Conservation (phyloP, 768 basidiomycete species). For the Naematelia aurantialba region DNA sequence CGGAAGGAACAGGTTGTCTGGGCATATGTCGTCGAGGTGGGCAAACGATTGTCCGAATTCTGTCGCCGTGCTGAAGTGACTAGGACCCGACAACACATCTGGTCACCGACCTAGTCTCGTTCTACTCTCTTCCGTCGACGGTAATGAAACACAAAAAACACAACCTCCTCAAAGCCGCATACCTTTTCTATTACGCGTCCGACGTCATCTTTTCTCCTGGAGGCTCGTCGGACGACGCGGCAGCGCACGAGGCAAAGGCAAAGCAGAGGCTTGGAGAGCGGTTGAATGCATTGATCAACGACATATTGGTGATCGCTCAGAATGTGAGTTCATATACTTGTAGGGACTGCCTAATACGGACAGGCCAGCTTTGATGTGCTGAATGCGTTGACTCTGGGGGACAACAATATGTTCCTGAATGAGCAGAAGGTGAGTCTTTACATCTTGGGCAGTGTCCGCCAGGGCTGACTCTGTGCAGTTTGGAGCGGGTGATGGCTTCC, state of each 20-base stretch:
- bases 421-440: slow-evolving; percentile 67
- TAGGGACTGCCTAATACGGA: not conserved
- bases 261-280: slow-evolving; percentile 64
- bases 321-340: slow-evolving; percentile 50
- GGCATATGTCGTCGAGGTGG: slow-evolving; percentile 92
- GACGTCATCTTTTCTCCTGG: slow-evolving; percentile 60
- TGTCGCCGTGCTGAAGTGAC: no score
- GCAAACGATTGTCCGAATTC: slow-evolving; percentile 17
- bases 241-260: slow-evolving; percentile 54
- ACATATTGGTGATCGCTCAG: slow-evolving; percentile 76
- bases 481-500: slow-evolving; percentile 82
- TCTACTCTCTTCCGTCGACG: slow-evolving; percentile 93
- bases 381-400: slow-evolving; percentile 92
- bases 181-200: slow-evolving; percentile 92
- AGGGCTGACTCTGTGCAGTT: slow-evolving; percentile 59
- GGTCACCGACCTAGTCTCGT: slow-evolving; percentile 94
- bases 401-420: slow-evolving; percentile 75
- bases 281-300: slow-evolving; percentile 67
- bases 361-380: slow-evolving; percentile 89
- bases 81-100: slow-evolving; percentile 76
- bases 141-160: slow-evolving; percentile 74
- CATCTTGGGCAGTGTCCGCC: not conserved
- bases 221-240: slow-evolving; percentile 53
- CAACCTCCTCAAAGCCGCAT: slow-evolving; percentile 79
- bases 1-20: slow-evolving; percentile 83